Evolutionary conservation across 441 rosid genomes (phyloP).

Genomic region (Adansonia grandidieri): DNA sequence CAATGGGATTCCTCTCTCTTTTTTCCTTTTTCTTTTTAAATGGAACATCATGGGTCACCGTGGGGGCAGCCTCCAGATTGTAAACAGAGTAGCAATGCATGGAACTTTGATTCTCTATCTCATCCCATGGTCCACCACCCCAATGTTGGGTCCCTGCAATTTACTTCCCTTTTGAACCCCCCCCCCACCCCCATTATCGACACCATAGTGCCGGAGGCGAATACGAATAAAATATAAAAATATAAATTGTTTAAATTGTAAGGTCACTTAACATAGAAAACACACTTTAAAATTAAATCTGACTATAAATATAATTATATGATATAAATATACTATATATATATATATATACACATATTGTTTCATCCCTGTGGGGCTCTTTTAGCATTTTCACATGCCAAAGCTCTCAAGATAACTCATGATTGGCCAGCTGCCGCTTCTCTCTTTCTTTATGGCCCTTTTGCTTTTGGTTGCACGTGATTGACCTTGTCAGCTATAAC

Average conservation of each 20-base stretch:
- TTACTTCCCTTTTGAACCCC: background rate
- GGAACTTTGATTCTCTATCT: conserved; percentile 9
- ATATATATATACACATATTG: background rate
- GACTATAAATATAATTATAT: background rate
- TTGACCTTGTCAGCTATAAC: conserved; percentile 18
- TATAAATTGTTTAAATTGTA: background rate
- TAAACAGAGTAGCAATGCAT: conserved; percentile 30
- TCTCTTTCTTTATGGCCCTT: background rate
- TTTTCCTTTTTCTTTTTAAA: background rate
- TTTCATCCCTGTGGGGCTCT: background rate
- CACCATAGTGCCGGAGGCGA: background rate
- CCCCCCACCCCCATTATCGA: background rate
- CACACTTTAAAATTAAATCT: too few species aligned
- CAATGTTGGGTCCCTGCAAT: conserved; percentile 22
- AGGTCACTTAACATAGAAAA: too few species aligned
- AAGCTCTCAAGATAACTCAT: background rate
- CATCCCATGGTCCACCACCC: background rate
- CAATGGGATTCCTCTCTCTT: too few species aligned
- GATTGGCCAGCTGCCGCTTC: conserved; percentile 35
- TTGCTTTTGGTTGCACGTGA: conserved; percentile 4
- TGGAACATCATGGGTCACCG: conserved; percentile 7
- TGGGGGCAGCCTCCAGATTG: conserved; percentile 19
- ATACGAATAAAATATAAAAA: background rate
- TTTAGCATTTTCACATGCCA: background rate
- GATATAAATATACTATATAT: background rate